Evolutionary conservation across 371 early-diverging fungal genomes (phyloP), one percentile per base, ranked within the genome.

Genomic region (Vittaforma corneae): DNA sequence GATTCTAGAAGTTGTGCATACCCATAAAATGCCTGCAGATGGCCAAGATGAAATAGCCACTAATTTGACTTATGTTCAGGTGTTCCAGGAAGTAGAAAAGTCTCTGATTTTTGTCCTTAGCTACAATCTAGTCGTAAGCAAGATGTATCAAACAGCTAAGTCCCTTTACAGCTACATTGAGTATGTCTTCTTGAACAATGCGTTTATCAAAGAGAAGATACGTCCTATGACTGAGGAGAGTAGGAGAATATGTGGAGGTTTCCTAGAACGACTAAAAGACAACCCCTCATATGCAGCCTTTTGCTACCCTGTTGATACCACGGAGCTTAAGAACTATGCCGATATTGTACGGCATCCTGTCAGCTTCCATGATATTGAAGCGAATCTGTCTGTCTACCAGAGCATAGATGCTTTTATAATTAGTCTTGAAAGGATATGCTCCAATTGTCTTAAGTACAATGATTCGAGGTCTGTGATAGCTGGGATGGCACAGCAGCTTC

Each of bases 271-370:
- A 0, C 6, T 70, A n/a, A 33, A 14, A 57, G 28, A 26, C 16
- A 50, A 56, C 29, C 53, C 51, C 1, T 34, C 28, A 22, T 57
- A 29, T 50, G 26, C 20, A 3, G 4, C 33, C 16, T 70, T 70
- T 51, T 28, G 14, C 1, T 3, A 59, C n/a, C 42, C 51, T 20
- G 65, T 70, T 32, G 28, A 59, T 35, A 35, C 16, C 2, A 2
- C 1, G 1, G 55, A 47, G 2, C 56, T 65, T 14, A 66, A 65
- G 22, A 68, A 58, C 14, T 70, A 70, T 57, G 1, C 55, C 3
- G 71, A 70, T 45, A 47, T 70, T 46, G 59, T 70, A 14, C 3
- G 71, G 26, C 5, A 1, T 28, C 51, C 71, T n/a, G 32, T 70
- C 48, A 58, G 61, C 50, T 26, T 70, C 14, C 18, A 33, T 3